phyloP scores from a whole-genome alignment of 345 rosid genomes.

The Draba incana region DNA sequence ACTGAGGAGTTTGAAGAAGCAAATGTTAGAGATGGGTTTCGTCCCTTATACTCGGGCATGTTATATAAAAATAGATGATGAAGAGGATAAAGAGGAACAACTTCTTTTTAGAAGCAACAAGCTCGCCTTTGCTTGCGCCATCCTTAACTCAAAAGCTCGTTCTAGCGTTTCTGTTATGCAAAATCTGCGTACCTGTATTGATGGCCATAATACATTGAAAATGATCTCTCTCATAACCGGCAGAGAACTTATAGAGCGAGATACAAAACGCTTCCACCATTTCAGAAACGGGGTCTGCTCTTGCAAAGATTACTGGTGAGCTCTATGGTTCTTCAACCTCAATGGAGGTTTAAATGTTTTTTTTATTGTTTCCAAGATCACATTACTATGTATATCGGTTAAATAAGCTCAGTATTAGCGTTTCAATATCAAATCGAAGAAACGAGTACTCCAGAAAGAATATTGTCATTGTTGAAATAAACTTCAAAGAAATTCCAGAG shows the following conservation, averaged over 20 bases:
- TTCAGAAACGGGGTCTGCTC: slow-evolving; percentile 62
- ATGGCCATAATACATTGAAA: slow-evolving; percentile 70
- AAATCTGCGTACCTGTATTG: slow-evolving; percentile 67
- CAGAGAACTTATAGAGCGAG: slow-evolving; percentile 59
- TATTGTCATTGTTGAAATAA: not conserved
- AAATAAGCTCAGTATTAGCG: not conserved
- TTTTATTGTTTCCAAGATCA: not conserved
- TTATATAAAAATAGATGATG: slow-evolving; percentile 55
- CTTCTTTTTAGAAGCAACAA: slow-evolving; percentile 74
- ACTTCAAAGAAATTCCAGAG: not conserved
- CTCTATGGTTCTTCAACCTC: not conserved
- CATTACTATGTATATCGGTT: not conserved
- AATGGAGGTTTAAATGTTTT: not conserved
- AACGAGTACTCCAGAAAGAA: not conserved
- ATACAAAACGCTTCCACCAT: slow-evolving; percentile 65
- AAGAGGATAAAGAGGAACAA: slow-evolving; percentile 69
- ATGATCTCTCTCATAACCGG: slow-evolving; percentile 76
- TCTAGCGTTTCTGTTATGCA: slow-evolving; percentile 52
- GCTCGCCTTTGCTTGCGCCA: slow-evolving; percentile 60
- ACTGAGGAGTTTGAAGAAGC: slow-evolving; percentile 59
- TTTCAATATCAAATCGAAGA: too few relatives aligned
- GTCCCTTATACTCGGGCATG: slow-evolving; percentile 56
- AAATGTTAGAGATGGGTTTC: slow-evolving; percentile 80
- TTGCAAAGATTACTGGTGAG: slow-evolving; percentile 75
- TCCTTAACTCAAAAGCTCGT: slow-evolving; percentile 54